Base-by-base conservation (phyloP, 2,329 filamentous ascomycete species). In the Thyridium curvatum region DNA sequence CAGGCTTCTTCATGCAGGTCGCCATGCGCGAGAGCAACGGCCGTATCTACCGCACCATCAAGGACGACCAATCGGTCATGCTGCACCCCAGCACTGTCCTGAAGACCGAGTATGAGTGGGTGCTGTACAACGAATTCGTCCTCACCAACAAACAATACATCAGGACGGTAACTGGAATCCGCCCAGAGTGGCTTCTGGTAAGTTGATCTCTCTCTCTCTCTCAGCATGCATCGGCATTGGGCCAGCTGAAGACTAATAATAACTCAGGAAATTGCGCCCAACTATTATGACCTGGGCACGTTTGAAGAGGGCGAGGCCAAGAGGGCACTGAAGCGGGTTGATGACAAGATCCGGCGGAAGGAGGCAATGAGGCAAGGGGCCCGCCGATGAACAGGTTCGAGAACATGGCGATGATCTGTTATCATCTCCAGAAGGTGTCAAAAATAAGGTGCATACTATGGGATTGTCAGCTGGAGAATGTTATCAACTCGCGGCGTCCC, bases 1-100 rank as follows among this genome's bases (percentile, higher is more conserved):
- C 90, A 1, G 93, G 94, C 28, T 98, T 98, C 74, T 98, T 98
- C 74, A 98, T 98, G 93, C 93, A 98, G 61, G 87, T 97, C 16
- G 94, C 93, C 42, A 96, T 94, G 79, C 88, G 85, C 58, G 89
- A 97, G 56, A 82, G 78, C 21, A 54, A 50, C 46, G 86, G 86
- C 56, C 97, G 97, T 72, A 79, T 86, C 32, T 98, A 98, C 66
- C 81, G 83, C 46, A 98, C 93, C 2, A 84, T 98, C 60, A 98
- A 97, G 70, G 94, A 98, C 57, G 86, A 96, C 54, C 91, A 97
- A 66, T 84, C 79, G 34, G 93, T 98, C 34, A 73, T 96, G 52
- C 75, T 98, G 43, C 93, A 98, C 65, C 93, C 93, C 2, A 93
- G 86, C 48, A 96, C 90, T 1, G 90, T 95, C 26, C 72, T 98